These are phyloP conservation scores for Nakazawaea ernobii DNA, from an alignment of 805 yeast genomes.

Conservation along the genomic window DNA sequence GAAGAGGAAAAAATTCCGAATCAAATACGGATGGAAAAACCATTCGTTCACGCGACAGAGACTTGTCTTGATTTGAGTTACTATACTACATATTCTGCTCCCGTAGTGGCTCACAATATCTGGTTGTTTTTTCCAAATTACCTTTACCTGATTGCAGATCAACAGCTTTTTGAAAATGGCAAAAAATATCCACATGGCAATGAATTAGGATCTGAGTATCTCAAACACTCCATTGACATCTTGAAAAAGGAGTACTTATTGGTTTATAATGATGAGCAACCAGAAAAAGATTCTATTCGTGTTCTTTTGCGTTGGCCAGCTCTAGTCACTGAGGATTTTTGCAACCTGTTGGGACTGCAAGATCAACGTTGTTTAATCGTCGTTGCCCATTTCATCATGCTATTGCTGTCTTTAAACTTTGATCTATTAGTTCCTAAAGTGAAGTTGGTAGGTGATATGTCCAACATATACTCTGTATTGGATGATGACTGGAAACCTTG, in stretches of 20 bases:
- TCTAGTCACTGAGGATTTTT: background rate
- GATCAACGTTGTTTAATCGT: constrained; percentile 1
- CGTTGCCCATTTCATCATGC: constrained; percentile 4
- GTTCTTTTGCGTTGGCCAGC: constrained; percentile 4
- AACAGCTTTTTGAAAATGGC: background rate
- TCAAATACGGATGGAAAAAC: background rate
- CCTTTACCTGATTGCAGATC: background rate
- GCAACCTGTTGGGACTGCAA: background rate
- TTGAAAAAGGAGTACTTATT: background rate
- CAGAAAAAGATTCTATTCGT: background rate
- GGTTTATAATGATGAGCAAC: background rate
- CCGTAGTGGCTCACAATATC: background rate
- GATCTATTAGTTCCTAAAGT: background rate
- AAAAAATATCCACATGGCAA: background rate
- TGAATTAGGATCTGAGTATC: background rate
- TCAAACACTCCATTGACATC: background rate
- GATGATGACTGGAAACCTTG: background rate
- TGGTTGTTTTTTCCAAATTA: constrained; percentile 2
- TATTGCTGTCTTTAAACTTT: constrained; percentile 4
- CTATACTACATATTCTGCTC: background rate
- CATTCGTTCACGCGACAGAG: background rate
- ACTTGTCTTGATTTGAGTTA: background rate
- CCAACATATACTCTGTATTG: background rate
- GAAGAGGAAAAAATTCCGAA: background rate
- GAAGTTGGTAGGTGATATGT: background rate